phyloP scores from a whole-genome alignment of 352 stramenopile genomes.

The Phytophthora sp. region DNA sequence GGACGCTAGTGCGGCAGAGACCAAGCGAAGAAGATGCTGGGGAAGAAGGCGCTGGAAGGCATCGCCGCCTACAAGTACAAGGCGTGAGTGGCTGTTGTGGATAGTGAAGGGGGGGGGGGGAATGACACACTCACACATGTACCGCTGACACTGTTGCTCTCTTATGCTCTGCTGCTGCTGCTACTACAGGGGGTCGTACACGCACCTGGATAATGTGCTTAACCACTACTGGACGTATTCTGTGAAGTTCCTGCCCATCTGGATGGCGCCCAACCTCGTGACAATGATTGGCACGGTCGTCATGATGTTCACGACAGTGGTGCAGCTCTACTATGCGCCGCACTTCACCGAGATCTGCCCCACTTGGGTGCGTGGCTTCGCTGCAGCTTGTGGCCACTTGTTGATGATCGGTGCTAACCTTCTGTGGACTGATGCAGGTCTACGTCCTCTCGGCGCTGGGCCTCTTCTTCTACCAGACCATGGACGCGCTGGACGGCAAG shows the following conservation, averaged over 20 bases:
- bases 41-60: slow-evolving; percentile 79
- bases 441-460: slow-evolving; percentile 80
- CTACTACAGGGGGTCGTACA: slow-evolving; percentile 79
- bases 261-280: slow-evolving; percentile 92
- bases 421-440: slow-evolving; percentile 35
- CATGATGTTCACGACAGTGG: slow-evolving; percentile 79
- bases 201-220: slow-evolving; percentile 86
- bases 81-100: slow-evolving; percentile 53
- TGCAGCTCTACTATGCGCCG: slow-evolving; percentile 81
- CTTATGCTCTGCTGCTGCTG: slow-evolving; percentile 2
- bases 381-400: not conserved
- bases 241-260: slow-evolving; percentile 82
- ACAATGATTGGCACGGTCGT: slow-evolving; percentile 86
- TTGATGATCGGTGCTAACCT: not conserved
- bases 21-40: slow-evolving; percentile 51
- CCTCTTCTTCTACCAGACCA: slow-evolving; percentile 95
- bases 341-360: slow-evolving; percentile 70
- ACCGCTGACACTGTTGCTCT: slow-evolving; percentile 9
- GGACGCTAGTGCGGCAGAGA: slow-evolving; percentile 15
- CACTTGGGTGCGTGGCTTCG: slow-evolving; percentile 46
- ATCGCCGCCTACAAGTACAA: slow-evolving; percentile 91
- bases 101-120: not conserved
- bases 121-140: not conserved
- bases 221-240: slow-evolving; percentile 90
- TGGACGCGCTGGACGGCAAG: slow-evolving; percentile 99